These are phyloP conservation scores for Phytophthora crassamura DNA, from an alignment of 352 stramenopile species.

Conservation along the genomic window DNA sequence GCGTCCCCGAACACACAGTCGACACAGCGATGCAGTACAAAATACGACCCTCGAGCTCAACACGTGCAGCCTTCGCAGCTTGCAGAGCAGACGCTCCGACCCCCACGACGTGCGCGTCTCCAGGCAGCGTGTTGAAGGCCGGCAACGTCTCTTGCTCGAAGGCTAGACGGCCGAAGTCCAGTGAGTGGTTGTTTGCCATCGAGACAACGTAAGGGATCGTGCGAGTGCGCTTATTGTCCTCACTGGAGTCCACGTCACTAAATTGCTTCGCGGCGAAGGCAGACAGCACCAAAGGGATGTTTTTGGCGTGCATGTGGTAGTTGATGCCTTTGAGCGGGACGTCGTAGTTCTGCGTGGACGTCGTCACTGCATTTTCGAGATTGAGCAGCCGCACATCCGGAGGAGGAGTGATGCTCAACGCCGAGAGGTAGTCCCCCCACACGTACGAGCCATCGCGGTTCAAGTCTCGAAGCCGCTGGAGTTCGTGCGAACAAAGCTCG, in stretches of 20 bases:
- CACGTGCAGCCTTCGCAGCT: conserved; percentile 25
- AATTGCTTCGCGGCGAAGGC: conserved; percentile 30
- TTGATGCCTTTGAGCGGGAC: conserved; percentile 45
- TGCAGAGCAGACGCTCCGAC: conserved; percentile 30
- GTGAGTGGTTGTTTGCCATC: conserved; percentile 54
- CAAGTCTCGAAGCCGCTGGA: conserved; percentile 24
- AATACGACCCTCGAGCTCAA: conserved; percentile 14
- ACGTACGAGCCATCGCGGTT: conserved; percentile 46
- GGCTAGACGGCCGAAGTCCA: conserved; percentile 49
- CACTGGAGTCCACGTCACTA: no score
- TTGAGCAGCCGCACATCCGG: conserved; percentile 50
- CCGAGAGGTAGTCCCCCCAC: conserved; percentile 42
- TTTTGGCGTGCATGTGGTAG: conserved; percentile 42
- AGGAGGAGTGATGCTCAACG: conserved; percentile 32
- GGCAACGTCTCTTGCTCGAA: conserved; percentile 47
- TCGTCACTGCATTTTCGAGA: conserved; percentile 51
- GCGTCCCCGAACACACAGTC: conserved; percentile 40
- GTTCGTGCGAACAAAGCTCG: conserved; percentile 8
- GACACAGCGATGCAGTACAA: conserved; percentile 39
- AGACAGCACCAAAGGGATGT: conserved; percentile 23
- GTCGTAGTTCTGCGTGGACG: conserved; percentile 41
- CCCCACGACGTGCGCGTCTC: conserved; percentile 28
- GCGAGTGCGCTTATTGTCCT: no score
- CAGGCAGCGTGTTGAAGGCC: conserved; percentile 26
- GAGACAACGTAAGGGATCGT: conserved; percentile 46